A percentile compares a stretch with the other conserved stretches of the same genome.
Conservation (phyloP, 1,284 basidiomycete species). For the Acaromyces ingoldii region DNA sequence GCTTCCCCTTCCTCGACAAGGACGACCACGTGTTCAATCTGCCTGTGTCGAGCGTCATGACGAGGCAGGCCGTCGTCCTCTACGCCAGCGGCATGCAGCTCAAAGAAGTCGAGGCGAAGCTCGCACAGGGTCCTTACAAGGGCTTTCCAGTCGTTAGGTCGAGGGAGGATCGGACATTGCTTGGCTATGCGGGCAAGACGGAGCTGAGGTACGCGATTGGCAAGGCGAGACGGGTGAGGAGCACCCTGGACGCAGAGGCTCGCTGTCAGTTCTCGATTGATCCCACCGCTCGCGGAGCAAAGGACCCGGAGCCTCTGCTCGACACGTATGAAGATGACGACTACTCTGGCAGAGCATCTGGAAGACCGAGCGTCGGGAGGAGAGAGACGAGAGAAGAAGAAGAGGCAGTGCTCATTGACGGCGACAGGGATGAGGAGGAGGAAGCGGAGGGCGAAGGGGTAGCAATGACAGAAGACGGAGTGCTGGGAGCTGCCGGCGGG, state of each 20-base stretch:
- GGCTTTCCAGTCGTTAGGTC: constrained; percentile 81
- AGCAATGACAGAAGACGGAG: constrained; percentile 16
- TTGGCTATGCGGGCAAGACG: constrained; percentile 82
- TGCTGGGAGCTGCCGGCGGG: constrained; percentile 22
- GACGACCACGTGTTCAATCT: constrained; percentile 73
- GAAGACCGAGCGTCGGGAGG: too few relatives aligned
- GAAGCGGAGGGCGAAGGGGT: constrained; percentile 4
- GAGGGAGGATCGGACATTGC: constrained; percentile 58
- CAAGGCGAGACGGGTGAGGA: constrained; percentile 50
- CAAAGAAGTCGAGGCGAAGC: constrained; percentile 59
- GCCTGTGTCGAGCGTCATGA: constrained; percentile 85
- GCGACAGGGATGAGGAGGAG: constrained; percentile 13
- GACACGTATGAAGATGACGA: constrained; percentile 6
- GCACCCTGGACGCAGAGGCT: constrained; percentile 19
- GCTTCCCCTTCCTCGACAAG: constrained; percentile 84
- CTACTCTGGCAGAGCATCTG: neutral
- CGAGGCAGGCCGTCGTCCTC: constrained; percentile 68
- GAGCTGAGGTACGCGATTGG: constrained; percentile 82
- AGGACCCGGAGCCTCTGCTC: neutral
- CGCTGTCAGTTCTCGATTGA: constrained; percentile 34
- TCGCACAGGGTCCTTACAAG: constrained; percentile 60
- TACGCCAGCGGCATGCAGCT: constrained; percentile 71
- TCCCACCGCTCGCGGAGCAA: constrained; percentile 11
- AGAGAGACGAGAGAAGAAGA: neutral
- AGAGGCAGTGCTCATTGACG: constrained; percentile 13